These are phyloP conservation scores for Blastobotrys persicus DNA, from an alignment of 1,139 yeast species.

Conservation along the genomic window DNA sequence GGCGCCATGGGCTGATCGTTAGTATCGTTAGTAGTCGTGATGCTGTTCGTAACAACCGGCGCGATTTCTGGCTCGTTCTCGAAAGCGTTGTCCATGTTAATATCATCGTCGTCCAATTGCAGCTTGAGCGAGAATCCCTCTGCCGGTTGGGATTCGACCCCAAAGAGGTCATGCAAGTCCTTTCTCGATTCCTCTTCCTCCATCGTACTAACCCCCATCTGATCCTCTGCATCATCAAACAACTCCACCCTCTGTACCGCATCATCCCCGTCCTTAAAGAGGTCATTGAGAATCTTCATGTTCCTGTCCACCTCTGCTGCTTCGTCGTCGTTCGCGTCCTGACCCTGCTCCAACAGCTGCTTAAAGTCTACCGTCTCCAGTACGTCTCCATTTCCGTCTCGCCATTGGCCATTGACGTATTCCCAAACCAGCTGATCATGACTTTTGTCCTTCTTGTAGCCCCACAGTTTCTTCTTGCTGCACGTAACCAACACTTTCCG, in stretches of 20 bases:
- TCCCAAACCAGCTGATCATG: conserved; percentile 60
- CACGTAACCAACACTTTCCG: conserved; percentile 50
- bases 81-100: conserved; percentile 7
- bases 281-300: conserved; percentile 25
- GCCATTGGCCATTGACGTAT: conserved; percentile 72
- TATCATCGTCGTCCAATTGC: conserved; percentile 9
- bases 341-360: conserved; percentile 18
- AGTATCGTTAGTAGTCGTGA: not conserved
- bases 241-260: conserved; percentile 12
- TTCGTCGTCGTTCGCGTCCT: conserved; percentile 24
- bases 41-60: not conserved
- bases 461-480: conserved; percentile 84
- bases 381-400: conserved; percentile 76
- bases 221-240: conserved; percentile 12
- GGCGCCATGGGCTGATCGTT: not conserved
- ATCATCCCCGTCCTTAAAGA: conserved; percentile 35
- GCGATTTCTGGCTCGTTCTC: conserved; percentile 2
- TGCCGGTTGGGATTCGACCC: conserved; percentile 15
- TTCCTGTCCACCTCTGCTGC: conserved; percentile 28
- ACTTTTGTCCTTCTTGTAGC: conserved; percentile 66
- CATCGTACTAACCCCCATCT: no score
- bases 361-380: conserved; percentile 48
- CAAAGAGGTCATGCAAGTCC: conserved; percentile 29
- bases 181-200: conserved; percentile 12
- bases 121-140: conserved; percentile 5